A percentile compares a stretch with the other conserved stretches of the same genome.
Conservation (phyloP, 202 grass and related monocot genomes). For the Carex arenaria region DNA sequence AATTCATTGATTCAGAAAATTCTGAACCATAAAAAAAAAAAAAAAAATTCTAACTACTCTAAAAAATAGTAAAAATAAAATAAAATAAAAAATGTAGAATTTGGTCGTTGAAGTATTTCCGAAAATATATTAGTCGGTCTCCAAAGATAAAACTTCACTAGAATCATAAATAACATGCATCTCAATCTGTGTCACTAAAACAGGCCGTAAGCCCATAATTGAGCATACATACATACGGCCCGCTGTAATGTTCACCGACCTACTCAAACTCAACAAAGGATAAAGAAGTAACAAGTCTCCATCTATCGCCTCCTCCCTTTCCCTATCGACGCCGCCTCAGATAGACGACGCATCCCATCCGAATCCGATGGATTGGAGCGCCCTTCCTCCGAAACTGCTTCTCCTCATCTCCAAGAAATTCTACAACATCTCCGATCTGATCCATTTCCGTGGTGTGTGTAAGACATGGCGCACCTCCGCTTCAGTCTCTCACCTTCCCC, state of each 20-base stretch:
- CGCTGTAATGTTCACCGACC: background rate
- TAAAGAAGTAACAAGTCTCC: too few species aligned
- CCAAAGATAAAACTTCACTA: too few species aligned
- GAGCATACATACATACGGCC: background rate
- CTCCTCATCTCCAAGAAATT: slow-evolving; percentile 3
- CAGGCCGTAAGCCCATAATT: background rate
- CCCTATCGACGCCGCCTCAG: background rate
- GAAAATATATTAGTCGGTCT: too few species aligned
- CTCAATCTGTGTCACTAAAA: too few species aligned
- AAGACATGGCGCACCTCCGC: background rate
- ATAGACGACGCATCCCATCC: background rate
- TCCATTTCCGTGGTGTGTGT: background rate
- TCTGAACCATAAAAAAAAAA: too few species aligned
- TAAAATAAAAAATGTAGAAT: too few species aligned
- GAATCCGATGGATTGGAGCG: background rate
- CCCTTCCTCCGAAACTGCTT: background rate
- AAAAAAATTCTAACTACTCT: too few species aligned
- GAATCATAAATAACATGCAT: too few species aligned
- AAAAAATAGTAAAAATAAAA: too few species aligned
- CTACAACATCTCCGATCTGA: background rate
- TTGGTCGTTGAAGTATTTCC: too few species aligned
- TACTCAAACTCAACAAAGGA: too few species aligned
- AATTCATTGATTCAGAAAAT: too few species aligned
- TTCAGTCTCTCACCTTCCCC: background rate
- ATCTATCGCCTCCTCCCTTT: background rate